These are phyloP conservation scores for Hydrangea macrophylla DNA, from an alignment of 148 eudicot species.

Conservation along the genomic window DNA sequence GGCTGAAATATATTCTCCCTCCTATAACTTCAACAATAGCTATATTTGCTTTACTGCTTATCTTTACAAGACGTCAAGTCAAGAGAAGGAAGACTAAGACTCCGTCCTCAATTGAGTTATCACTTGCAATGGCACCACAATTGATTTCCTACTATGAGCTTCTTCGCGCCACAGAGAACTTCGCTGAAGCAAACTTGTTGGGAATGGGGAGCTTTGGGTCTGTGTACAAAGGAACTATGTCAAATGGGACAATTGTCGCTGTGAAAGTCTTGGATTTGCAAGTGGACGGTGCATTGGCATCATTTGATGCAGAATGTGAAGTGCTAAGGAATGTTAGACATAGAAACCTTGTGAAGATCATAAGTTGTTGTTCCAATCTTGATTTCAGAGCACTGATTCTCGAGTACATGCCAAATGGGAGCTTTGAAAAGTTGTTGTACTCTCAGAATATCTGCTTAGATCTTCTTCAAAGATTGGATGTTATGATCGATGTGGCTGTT, in stretches of 20 bases:
- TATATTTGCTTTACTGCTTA: background rate
- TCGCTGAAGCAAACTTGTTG: background rate
- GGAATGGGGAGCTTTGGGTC: background rate
- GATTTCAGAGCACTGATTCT: constrained; percentile 1
- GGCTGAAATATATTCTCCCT: background rate
- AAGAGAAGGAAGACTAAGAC: background rate
- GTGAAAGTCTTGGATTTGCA: constrained; percentile 6
- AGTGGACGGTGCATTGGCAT: background rate
- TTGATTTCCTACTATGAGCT: constrained; percentile 1
- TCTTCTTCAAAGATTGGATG: background rate
- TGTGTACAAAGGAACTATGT: background rate
- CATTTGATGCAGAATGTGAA: constrained; percentile 4
- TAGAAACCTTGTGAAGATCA: constrained; percentile 4
- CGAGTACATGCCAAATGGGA: constrained; percentile 2
- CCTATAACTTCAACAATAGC: background rate
- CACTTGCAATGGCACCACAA: background rate
- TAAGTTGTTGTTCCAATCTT: background rate
- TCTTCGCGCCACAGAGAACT: background rate
- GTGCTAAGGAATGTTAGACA: constrained; percentile 2
- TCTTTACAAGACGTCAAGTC: background rate
- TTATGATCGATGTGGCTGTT: background rate
- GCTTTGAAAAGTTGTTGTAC: constrained; percentile 5
- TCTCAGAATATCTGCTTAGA: background rate
- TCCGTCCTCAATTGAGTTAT: background rate
- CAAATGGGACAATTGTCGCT: constrained; percentile 1